Base-by-base conservation (phyloP, 2,329 filamentous ascomycete genomes). In the Chalaropsis thielavioides region DNA sequence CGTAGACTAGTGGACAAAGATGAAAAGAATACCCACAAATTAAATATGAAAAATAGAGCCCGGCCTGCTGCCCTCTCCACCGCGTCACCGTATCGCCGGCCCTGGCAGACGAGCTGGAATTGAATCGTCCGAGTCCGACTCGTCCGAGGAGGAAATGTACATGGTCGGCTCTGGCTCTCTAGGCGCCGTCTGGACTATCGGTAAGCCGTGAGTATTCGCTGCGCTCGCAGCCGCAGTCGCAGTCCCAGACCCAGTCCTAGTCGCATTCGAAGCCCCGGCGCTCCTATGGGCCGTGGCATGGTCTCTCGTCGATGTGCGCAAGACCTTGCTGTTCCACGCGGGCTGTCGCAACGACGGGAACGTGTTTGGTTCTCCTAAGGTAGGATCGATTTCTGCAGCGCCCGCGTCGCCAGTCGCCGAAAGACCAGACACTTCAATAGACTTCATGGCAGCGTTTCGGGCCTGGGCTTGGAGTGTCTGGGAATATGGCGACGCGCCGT, bases 301-400 rank as follows among this genome's bases (percentile, higher is more conserved):
- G 22, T 56, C 22, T 22, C 49, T 22, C 22, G 15, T 13, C n/a
- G 49, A 13, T 11, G 22, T 56, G 7, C 27, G 19, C 22, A 27
- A 31, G 22, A 56, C 49, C 22, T 24, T 17, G 82, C 78, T 66
- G n/a, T n/a, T n/a, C n/a, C n/a, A n/a, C n/a, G n/a, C n/a, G n/a
- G n/a, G n/a, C n/a, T n/a, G n/a, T n/a, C n/a, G n/a, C n/a, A n/a
- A n/a, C n/a, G n/a, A n/a, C n/a, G n/a, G n/a, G n/a, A n/a, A n/a
- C n/a, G n/a, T n/a, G n/a, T n/a, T n/a, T n/a, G n/a, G 1, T 77
- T 77, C 43, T 6, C 43, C n/a, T 8, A 19, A 1, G 19, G 4
- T 46, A 17, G 15, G 15, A 46, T 46, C n/a, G 4, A 46, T 5
- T 8, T 46, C 11, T 17, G 15, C 43, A 46, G 35, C 35, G 35